These are phyloP conservation scores for Albugo candida DNA, from an alignment of 352 stramenopile genomes.

Conservation along the genomic window DNA sequence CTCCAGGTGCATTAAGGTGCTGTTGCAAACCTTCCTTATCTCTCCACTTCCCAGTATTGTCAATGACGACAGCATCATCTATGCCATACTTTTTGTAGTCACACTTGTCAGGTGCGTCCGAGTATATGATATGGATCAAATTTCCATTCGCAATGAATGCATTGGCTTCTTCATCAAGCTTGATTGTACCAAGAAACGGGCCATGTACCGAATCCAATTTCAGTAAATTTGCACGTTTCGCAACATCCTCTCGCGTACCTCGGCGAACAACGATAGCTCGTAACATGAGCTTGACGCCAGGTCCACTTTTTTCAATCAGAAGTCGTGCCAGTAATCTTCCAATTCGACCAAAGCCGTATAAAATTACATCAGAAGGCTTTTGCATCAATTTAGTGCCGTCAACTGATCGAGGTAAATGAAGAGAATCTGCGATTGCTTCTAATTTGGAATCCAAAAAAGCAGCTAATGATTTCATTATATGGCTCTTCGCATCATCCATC, in stretches of 20 bases:
- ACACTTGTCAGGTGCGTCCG: slow-evolving; percentile 61
- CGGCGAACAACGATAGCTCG: slow-evolving; percentile 77
- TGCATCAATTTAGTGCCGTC: slow-evolving; percentile 8
- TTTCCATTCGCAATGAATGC: slow-evolving; percentile 78
- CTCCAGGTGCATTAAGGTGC: slow-evolving; percentile 56
- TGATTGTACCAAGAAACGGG: slow-evolving; percentile 60
- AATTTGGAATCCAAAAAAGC: slow-evolving; percentile 37
- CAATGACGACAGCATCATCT: slow-evolving; percentile 73
- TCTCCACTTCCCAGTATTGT: slow-evolving; percentile 75
- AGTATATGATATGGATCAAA: slow-evolving; percentile 77
- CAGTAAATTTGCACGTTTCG: slow-evolving; percentile 65
- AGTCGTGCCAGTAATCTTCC: slow-evolving; percentile 52
- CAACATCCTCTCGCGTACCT: slow-evolving; percentile 63
- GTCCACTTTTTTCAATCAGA: slow-evolving; percentile 72
- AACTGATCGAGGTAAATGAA: too few species aligned
- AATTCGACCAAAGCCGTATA: slow-evolving; percentile 81
- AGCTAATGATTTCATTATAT: slow-evolving; percentile 19
- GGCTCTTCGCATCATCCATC: slow-evolving; percentile 16
- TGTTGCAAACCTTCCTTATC: slow-evolving; percentile 39
- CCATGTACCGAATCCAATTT: slow-evolving; percentile 77
- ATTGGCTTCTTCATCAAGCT: slow-evolving; percentile 68
- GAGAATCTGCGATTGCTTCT: slow-evolving; percentile 6
- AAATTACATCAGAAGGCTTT: slow-evolving; percentile 60
- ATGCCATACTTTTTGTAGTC: slow-evolving; percentile 79
- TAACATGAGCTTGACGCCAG: slow-evolving; percentile 73